Evolutionary conservation across 2,329 filamentous ascomycete genomes (phyloP), one percentile per base, ranked within the genome.

Genomic region (Sporothrix inflata): DNA sequence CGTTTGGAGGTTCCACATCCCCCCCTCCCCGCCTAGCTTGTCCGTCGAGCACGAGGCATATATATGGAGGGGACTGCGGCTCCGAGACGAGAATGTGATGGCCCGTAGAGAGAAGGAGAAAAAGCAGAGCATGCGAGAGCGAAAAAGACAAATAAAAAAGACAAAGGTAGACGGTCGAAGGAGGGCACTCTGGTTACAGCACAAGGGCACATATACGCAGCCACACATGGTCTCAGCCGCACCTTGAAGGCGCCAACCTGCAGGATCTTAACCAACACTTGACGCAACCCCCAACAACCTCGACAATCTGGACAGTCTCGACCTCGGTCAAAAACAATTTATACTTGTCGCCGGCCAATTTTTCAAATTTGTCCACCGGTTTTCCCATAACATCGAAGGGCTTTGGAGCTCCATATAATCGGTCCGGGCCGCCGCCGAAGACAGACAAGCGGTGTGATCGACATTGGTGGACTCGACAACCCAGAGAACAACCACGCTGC

Each of bases 11-110:
- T 63, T 63, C 60, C 38, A 63, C 38, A 57, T 9, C 12, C 57
- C 57, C 30, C 21, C 12, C 57, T 30, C 30, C 21, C 38, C n/a
- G 24, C n/a, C 38, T 45, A 38, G 60, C 60, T 19, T 45, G 38
- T 63, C 38, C 60, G 60, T 65, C 38, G 21, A 65, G 38, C 60
- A 63, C 14, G n/a, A 65, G 38, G 38, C 38, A 42, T 65, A 65
- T 65, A 65, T 24, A 65, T 65, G 38, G 27, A 45, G 60, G 60
- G 38, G 4, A 63, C 12, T 38, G 30, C 60, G 38, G 60, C 38
- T 65, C 12, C 60, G 38, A 45, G 60, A 38, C n/a, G 38, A 27
- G 21, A 65, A 27, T 12, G 16, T 14, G n/a, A 65, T 21, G 38
- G 60, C 11, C 38, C n/a, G 21, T 9, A 42, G 60, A 24, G 51